A percentile compares a stretch with the other conserved stretches of the same genome.
Evolutionary conservation across 192 early-diverging fungal genomes (phyloP).

Genomic region (Phycomyces blakesleeanus): DNA sequence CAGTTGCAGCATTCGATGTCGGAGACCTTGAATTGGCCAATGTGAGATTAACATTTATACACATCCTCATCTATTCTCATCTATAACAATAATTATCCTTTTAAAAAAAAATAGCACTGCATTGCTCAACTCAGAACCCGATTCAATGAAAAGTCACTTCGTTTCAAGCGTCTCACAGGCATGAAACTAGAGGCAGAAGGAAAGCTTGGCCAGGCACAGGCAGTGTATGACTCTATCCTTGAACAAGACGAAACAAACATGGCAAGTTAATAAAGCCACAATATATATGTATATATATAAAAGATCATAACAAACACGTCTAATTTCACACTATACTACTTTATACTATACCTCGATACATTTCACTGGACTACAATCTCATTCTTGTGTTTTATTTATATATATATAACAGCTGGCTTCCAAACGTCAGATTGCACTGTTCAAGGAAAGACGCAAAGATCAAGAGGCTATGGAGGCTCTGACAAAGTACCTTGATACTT

Average conservation of each 20-base stretch:
- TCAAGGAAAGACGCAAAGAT: slow-evolving; percentile 61
- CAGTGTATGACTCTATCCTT: slow-evolving; percentile 73
- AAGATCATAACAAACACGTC: too few relatives aligned
- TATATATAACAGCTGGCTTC: slow-evolving; percentile 40
- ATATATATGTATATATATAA: background rate
- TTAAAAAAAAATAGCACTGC: slow-evolving; percentile 45
- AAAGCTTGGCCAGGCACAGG: slow-evolving; percentile 61
- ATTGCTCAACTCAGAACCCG: slow-evolving; percentile 56
- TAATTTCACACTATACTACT: too few relatives aligned
- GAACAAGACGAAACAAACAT: slow-evolving; percentile 77
- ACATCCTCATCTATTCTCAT: background rate
- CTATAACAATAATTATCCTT: too few relatives aligned
- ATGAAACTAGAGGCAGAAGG: slow-evolving; percentile 78
- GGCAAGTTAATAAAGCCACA: slow-evolving; percentile 28
- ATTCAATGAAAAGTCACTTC: slow-evolving; percentile 63
- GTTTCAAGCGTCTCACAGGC: slow-evolving; percentile 70
- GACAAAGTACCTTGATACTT: slow-evolving; percentile 76
- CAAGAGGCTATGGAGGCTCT: slow-evolving; percentile 71
- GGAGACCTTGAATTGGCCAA: slow-evolving; percentile 64
- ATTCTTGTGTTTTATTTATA: too few relatives aligned
- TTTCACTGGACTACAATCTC: too few relatives aligned
- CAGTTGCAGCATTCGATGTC: slow-evolving; percentile 75
- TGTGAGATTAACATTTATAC: slow-evolving; percentile 17
- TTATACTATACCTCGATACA: too few relatives aligned
- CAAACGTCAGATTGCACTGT: slow-evolving; percentile 76